Evolutionary conservation across 306 rosid genomes (phyloP), one percentile per base, ranked within the genome.

Genomic region (Vigna angularis): DNA sequence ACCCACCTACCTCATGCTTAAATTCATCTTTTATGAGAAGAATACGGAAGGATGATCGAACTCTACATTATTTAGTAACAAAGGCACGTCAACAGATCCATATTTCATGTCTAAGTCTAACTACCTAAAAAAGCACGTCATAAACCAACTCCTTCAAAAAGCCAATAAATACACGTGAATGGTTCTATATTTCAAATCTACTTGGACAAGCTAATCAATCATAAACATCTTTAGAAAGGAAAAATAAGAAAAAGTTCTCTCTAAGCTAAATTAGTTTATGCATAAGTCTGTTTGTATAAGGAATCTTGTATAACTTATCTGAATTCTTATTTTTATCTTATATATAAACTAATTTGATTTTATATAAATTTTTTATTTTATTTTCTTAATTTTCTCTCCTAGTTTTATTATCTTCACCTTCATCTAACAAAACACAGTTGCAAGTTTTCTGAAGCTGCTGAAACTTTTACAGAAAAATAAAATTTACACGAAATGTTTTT

Each of bases 381-480:
- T 40, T 42, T 42, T 2, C 13, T 9, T 42, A 2, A 42, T 42
- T 42, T 42, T 42, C 47, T 42, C 47, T 9, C 47, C 13, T 36
- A 36, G 42, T 36, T 6, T 36, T 36, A 6, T 6, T 6, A 6
- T 42, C 47, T 42, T 42, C 45, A 1, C 45, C 47, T 3, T 2
- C 7, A 11, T 59, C 36, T 14, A 30, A 59, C 20, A 59, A 74
- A 74, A 16, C 53, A 67, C 36, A 56, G 15, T 58, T 18, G 55
- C 24, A 45, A 59, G 38, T 49, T 55, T 30, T 22, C 61, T 24
- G 66, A 79, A 30, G 38, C 64, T 53, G 49, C 15, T 32, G 66
- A 44, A 47, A 30, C 42, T 17, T 40, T 15, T 30, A 58, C 26
- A 28, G 40, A 73, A 57, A 42, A 26, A 30, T 3, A 66, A 52